These are phyloP conservation scores for Coccomyxa subellipsoidea DNA, from an alignment of 163 green algal genomes.

Conservation along the genomic window DNA sequence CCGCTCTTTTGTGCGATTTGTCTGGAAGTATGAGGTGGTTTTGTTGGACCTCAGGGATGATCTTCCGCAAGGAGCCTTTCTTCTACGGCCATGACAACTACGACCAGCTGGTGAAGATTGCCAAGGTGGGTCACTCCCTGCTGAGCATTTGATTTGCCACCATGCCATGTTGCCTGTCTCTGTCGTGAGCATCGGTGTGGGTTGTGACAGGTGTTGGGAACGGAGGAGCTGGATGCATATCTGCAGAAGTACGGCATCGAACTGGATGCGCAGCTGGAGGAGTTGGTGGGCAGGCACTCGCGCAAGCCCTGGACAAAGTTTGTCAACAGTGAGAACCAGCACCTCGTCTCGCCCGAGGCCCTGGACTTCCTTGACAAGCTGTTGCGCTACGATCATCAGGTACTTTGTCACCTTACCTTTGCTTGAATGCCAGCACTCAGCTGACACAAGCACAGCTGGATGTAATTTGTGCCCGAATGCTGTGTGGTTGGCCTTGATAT, in stretches of 20 bases:
- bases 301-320: slow-evolving; percentile 95
- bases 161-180: neutral
- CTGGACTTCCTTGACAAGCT: slow-evolving; percentile 97
- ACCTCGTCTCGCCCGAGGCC: slow-evolving; percentile 87
- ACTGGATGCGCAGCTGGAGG: slow-evolving; percentile 89
- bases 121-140: slow-evolving; percentile 46
- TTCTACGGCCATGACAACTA: slow-evolving; percentile 99
- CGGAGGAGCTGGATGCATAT: slow-evolving; percentile 88
- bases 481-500: neutral
- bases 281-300: slow-evolving; percentile 80
- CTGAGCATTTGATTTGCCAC: neutral
- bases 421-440: too few relatives aligned
- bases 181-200: neutral
- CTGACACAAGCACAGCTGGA: too few relatives aligned
- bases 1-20: too few relatives aligned
- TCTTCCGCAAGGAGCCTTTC: slow-evolving; percentile 94
- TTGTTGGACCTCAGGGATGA: slow-evolving; percentile 61
- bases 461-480: too few relatives aligned
- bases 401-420: too few relatives aligned
- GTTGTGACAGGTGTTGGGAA: slow-evolving; percentile 81
- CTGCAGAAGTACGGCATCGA: slow-evolving; percentile 95
- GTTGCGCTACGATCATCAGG: slow-evolving; percentile 93
- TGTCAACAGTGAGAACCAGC: slow-evolving; percentile 88
- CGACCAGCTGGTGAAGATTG: slow-evolving; percentile 98
- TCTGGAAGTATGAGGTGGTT: neutral